Percentiles rank a stretch among this genome's conserved stretches.
Evolutionary conservation across 306 rosid genomes (phyloP).

Genomic region (Prinsepia uniflora): DNA sequence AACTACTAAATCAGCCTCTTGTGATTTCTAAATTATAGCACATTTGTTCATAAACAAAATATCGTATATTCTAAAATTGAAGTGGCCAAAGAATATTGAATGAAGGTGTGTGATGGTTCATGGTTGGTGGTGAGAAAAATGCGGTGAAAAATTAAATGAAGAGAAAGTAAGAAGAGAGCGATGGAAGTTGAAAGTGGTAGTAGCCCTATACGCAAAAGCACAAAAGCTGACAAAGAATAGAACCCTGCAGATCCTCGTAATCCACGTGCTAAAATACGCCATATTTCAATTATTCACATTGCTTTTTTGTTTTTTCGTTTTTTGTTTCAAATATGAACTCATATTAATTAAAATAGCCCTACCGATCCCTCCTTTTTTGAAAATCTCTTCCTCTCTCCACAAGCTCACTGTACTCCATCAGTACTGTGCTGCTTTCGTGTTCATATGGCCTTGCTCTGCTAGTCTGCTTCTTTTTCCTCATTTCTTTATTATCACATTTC

Average conservation of each 20-base stretch:
- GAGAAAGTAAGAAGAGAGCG: background rate
- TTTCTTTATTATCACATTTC: slow-evolving; percentile 18
- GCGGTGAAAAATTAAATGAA: background rate
- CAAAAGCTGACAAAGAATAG: background rate
- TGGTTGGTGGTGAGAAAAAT: background rate
- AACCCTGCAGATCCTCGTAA: slow-evolving; percentile 30
- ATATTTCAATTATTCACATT: slow-evolving; percentile 24
- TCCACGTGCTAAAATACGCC: slow-evolving; percentile 52
- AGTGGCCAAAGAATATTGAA: no score
- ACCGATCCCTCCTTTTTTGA: background rate
- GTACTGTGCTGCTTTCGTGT: slow-evolving; percentile 58
- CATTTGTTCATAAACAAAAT: no score
- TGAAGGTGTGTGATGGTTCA: no score
- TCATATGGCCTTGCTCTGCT: slow-evolving; percentile 34
- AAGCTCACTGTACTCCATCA: slow-evolving; percentile 28
- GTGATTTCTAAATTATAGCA: no score
- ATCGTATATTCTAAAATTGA: no score
- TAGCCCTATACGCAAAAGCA: slow-evolving; percentile 4
- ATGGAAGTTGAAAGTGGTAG: slow-evolving; percentile 3
- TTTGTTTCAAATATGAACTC: no score
- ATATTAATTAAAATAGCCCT: background rate
- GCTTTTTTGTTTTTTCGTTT: background rate
- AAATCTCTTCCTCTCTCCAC: background rate
- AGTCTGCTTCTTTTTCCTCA: slow-evolving; percentile 34
- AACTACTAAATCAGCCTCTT: no score